Evolutionary conservation across 2,329 filamentous ascomycete species (phyloP).

Genomic region (Myotisia sp.): DNA sequence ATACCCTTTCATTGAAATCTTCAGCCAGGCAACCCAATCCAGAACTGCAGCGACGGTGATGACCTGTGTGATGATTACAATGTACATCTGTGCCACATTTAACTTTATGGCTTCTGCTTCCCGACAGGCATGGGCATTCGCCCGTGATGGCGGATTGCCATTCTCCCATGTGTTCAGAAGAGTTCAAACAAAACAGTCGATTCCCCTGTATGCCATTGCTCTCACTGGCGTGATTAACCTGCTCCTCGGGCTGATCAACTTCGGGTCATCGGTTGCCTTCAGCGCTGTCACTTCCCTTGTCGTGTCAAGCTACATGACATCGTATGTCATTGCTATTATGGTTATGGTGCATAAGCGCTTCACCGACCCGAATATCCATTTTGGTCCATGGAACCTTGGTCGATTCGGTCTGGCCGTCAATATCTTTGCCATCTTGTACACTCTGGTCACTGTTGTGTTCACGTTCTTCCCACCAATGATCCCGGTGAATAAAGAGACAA

Average conservation of each 20-base stretch:
- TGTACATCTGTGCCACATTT: constrained; percentile 18
- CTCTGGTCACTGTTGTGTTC: constrained; percentile 8
- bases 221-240: constrained; percentile 2
- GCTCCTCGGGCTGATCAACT: constrained; percentile 36
- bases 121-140: constrained; percentile 26
- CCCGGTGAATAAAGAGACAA: constrained; percentile 2
- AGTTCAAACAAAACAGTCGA: constrained; percentile 1
- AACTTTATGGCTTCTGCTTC: constrained; percentile 22
- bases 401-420: constrained; percentile 17
- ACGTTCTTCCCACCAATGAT: constrained; percentile 7
- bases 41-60: constrained; percentile 16
- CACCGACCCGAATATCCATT: constrained; percentile 29
- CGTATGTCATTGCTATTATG: constrained; percentile 34
- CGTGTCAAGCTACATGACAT: constrained; percentile 27
- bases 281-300: constrained; percentile 32
- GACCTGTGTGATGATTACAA: constrained; percentile 16
- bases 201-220: constrained; percentile 3
- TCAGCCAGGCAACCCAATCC: constrained; percentile 19
- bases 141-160: constrained; percentile 41
- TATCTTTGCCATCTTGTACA: constrained; percentile 6
- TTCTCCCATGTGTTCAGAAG: constrained; percentile 21
- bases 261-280: constrained; percentile 35
- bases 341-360: constrained; percentile 30
- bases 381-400: constrained; percentile 32
- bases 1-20: constrained; percentile 24